These are phyloP conservation scores for Plectranthus barbatus DNA, from an alignment of 257 asterid genomes.

Conservation along the genomic window DNA sequence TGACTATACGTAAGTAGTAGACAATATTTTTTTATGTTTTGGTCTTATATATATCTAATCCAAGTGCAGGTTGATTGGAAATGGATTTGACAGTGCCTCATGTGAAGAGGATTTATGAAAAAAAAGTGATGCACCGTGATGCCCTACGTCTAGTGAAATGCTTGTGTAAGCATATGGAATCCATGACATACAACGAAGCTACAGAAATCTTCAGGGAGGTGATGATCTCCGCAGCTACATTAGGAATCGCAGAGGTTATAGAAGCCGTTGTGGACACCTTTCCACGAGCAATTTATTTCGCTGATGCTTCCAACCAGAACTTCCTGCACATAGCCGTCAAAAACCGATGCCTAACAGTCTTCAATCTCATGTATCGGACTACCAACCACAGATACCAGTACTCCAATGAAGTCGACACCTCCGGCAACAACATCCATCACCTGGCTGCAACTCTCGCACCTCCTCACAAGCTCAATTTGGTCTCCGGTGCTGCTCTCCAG, in stretches of 20 bases:
- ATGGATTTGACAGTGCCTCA: constrained; percentile 11
- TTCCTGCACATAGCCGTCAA: constrained; percentile 1
- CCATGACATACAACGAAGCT: neutral
- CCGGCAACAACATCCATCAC: neutral
- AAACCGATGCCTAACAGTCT: constrained; percentile 8
- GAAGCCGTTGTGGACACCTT: neutral
- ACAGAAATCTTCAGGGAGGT: neutral
- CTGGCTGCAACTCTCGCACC: neutral
- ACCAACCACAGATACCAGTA: neutral
- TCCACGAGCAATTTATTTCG: neutral
- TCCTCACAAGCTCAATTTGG: neutral
- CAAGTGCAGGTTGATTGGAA: too few relatives aligned
- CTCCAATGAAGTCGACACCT: neutral
- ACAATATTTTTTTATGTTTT: too few relatives aligned
- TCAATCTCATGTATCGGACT: neutral
- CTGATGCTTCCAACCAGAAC: neutral
- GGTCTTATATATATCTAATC: too few relatives aligned
- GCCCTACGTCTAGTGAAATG: constrained; percentile 7
- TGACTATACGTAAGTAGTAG: too few relatives aligned
- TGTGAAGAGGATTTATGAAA: neutral
- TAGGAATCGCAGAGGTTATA: too few relatives aligned
- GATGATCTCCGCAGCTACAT: neutral
- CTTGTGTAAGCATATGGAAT: neutral
- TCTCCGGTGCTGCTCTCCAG: constrained; percentile 5
- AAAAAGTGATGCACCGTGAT: neutral